Percentiles rank a stretch among this genome's conserved stretches.
These are phyloP conservation scores for Botrytis cinerea DNA, from an alignment of 2,329 filamentous ascomycete species.

Conservation along the genomic window DNA sequence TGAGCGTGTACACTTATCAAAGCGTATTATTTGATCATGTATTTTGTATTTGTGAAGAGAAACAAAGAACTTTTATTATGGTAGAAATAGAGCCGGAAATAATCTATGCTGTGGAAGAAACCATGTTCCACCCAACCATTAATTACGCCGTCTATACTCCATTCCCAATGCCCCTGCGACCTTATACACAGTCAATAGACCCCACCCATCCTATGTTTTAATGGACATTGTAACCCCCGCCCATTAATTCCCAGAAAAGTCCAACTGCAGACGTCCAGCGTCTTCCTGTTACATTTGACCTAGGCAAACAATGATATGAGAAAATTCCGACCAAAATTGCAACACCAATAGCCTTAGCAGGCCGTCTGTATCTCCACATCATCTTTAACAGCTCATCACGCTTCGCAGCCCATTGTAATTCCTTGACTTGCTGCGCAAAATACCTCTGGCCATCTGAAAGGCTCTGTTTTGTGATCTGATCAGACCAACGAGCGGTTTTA, in stretches of 20 bases:
- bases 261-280: slow-evolving; percentile 28
- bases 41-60: background rate
- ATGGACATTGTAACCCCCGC: background rate
- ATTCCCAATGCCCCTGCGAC: background rate
- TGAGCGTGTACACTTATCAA: slow-evolving; percentile 19
- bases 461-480: slow-evolving; percentile 54
- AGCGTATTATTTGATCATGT: background rate
- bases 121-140: background rate
- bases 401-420: slow-evolving; percentile 68
- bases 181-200: background rate
- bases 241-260: slow-evolving; percentile 36
- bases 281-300: background rate
- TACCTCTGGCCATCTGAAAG: slow-evolving; percentile 65
- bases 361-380: slow-evolving; percentile 65
- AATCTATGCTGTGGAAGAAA: background rate
- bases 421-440: slow-evolving; percentile 70
- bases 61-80: slow-evolving; percentile 17
- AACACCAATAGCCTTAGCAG: slow-evolving; percentile 61
- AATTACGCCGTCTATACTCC: background rate
- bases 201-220: background rate
- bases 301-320: slow-evolving; percentile 46
- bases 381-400: slow-evolving; percentile 52
- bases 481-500: slow-evolving; percentile 70
- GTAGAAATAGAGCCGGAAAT: background rate
- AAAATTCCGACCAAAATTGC: slow-evolving; percentile 67